Percentiles rank a stretch among this genome's conserved stretches.
Conservation (phyloP, 1,284 basidiomycete species). For the Sphaerobolus stellatus region DNA sequence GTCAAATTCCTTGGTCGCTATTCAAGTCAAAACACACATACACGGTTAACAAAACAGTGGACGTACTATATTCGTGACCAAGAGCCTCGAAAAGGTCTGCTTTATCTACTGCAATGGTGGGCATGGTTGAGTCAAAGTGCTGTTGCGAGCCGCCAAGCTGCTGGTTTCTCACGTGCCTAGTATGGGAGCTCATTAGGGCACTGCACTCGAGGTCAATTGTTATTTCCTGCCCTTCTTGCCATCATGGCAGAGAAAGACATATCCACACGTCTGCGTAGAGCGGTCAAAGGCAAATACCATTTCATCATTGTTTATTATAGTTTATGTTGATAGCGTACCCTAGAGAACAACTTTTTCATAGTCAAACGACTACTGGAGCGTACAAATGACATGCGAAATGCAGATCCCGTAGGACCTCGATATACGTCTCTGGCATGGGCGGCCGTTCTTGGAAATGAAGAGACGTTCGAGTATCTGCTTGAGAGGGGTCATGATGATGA, state of each 20-base stretch:
- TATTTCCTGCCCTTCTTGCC: background rate
- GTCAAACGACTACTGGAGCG: constrained; percentile 78
- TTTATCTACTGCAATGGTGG: constrained; percentile 94
- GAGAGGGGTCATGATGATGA: constrained; percentile 85
- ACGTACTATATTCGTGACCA: constrained; percentile 79
- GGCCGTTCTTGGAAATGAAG: constrained; percentile 78
- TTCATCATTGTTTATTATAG: constrained; percentile 4
- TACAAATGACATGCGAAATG: constrained; percentile 81
- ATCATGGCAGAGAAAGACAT: constrained; percentile 80
- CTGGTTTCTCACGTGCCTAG: background rate
- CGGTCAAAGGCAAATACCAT: constrained; percentile 63
- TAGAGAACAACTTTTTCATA: constrained; percentile 90
- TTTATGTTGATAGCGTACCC: constrained; percentile 13
- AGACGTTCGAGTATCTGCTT: constrained; percentile 87
- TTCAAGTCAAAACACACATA: constrained; percentile 11
- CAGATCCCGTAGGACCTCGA: constrained; percentile 69
- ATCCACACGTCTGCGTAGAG: constrained; percentile 68
- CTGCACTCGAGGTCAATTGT: background rate
- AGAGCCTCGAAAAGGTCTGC: constrained; percentile 89
- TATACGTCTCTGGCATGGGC: constrained; percentile 89
- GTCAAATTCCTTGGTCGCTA: constrained; percentile 93
- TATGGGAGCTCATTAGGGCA: background rate
- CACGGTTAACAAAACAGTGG: constrained; percentile 6
- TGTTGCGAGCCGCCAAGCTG: background rate
- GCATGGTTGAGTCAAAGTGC: constrained; percentile 56